A percentile compares a stretch with the other conserved stretches of the same genome.
Evolutionary conservation across 345 rosid species (phyloP).

Genomic region (Excoecaria agallocha): DNA sequence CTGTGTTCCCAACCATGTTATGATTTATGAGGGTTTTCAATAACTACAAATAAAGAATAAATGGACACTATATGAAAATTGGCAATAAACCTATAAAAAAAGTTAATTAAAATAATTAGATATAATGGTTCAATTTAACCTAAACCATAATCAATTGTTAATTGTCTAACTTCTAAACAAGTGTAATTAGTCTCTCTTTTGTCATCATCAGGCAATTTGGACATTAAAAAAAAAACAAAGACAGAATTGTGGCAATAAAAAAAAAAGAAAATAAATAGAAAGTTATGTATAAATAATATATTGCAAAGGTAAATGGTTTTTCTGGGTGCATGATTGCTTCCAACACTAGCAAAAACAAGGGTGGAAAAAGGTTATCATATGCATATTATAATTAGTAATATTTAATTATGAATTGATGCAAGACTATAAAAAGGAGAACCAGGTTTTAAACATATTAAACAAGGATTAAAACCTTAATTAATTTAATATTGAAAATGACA

Average conservation of each 20-base stretch:
- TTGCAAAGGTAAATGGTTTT: neutral
- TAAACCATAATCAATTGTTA: neutral
- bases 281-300: neutral
- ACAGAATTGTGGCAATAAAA: neutral
- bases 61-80: no score
- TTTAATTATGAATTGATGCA: neutral
- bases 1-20: no score
- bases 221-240: neutral
- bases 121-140: no score
- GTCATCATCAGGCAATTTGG: neutral
- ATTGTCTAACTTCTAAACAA: neutral
- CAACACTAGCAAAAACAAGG: constrained; percentile 11
- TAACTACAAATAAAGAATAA: no score
- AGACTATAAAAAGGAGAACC: neutral
- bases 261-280: neutral
- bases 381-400: neutral
- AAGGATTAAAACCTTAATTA: neutral
- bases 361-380: constrained; percentile 1
- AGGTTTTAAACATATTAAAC: neutral
- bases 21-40: no score
- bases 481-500: constrained; percentile 19
- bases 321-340: constrained; percentile 17
- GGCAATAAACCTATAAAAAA: no score
- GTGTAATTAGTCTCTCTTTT: neutral
- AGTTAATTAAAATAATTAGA: no score